Evolutionary conservation across 257 asterid genomes (phyloP), one percentile per base, ranked within the genome.

Genomic region (Capsicum pubescens): DNA sequence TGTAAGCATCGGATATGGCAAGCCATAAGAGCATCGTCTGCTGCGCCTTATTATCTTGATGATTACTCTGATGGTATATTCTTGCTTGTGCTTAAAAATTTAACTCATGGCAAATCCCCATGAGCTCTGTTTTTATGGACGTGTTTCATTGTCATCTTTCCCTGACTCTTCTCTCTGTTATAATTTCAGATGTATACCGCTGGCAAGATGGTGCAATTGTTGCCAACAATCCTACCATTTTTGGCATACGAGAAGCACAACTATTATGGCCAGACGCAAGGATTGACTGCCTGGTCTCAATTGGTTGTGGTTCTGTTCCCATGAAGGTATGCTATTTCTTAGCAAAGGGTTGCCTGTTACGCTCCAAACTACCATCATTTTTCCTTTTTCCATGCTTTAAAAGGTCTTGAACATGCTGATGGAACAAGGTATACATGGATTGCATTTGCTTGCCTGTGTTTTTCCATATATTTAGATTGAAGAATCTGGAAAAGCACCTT

Each of bases 181-280:
- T 82, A 52, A 80, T 84, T 79, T 88, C 88, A 97, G 99, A 97
- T 84, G 84, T 84, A 82, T 81, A 88, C 88, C 98, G 98, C 86
- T 97, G 98, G 98, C 99, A 95, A 92, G 99, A 97, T 91, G 99
- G 99, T 86, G 99, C 99, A 81, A 97, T 97, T 88, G 98, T 97
- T 60, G 99, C 99, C 57, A 97, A 97, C 80, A 97, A 97, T 89
- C 99, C 99, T 82, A 95, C 99, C 83, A 91, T 95, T 85, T 95
- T 97, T 50, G 95, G 97, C 81, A 87, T 97, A 84, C 95, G 97
- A 84, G 99, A 97, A 91, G 99, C 99, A 19, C 99, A 97, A 67
- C 90, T 93, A 72, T 83, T 97, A 86, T 97, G 99, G 99, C 98
- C 99, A 76, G 99, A 97, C 89, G 92, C 98, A 55, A 92, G 89